Evolutionary conservation across 371 early-diverging fungal species (phyloP), one percentile per base, ranked within the genome.

Genomic region (Apophysomyces variabilis): DNA sequence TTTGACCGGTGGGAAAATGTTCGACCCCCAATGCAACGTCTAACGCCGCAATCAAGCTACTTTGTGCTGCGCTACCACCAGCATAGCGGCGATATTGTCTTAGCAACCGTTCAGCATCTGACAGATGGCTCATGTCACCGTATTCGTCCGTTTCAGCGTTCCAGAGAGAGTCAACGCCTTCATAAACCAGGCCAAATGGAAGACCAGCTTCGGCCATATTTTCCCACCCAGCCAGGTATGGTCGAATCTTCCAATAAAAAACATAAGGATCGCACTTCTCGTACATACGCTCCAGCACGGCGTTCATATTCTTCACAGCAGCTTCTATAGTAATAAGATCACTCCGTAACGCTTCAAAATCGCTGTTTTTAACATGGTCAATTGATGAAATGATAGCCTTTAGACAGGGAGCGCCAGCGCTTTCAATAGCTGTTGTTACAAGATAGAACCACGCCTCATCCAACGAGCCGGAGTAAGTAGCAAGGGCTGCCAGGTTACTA

Each of bases 401-500:
- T 44, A 96, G 68, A 9, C 93, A 92, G 7, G 89, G 90, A 2
- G 94, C 96, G 16, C 97, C 95, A 12, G 83, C 85, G 21, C 92
- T 89, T 68, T 99, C 99, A 59, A 96, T 96, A 0, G 92, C 94
- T 0, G 92, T 86, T 4, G 96, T 92, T 44, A 97, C 89, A 36
- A 98, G 84, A 76, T 95, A 97, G 73, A 99, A 99, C 97, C 98
- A 97, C 0, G 96, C 82, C 83, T 99, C 98, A 79, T 98, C 98
- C 57, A 90, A 77, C 14, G 91, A 87, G 14, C 97, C 96, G 7
- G 95, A 90, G 68, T 94, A 94, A 6, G 95, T 96, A 46, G 90
- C 84, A 66, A 94, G 74, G 0, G 93, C 89, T 13, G 87, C 84
- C 26, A 97, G 61, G 75, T 98, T 98, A 71, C 88, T 89, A n/a